Percentiles rank a stretch among this genome's conserved stretches.
Evolutionary conservation across 2,329 filamentous ascomycete genomes (phyloP).

Genomic region (Annulohypoxylon truncatum): DNA sequence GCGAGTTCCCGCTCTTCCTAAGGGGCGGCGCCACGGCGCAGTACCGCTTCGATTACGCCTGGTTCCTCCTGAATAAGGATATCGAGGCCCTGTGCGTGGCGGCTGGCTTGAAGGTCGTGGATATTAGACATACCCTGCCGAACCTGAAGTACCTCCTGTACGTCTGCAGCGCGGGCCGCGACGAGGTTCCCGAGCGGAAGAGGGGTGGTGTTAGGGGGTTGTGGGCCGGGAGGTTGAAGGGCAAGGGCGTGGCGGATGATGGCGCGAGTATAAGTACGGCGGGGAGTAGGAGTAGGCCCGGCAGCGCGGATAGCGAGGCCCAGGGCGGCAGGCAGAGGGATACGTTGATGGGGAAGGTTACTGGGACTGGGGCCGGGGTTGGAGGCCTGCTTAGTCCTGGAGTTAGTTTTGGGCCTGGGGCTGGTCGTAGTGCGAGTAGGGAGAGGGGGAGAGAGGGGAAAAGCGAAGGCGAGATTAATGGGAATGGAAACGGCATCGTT

Average conservation of each 20-base stretch:
- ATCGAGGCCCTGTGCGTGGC: constrained; percentile 77
- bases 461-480: background rate
- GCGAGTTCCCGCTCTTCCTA: constrained; percentile 84
- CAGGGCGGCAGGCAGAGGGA: constrained; percentile 54
- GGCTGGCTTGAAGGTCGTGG: constrained; percentile 82
- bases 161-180: constrained; percentile 82
- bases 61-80: constrained; percentile 96
- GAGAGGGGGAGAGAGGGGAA: too few species aligned
- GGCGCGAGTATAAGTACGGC: constrained; percentile 54
- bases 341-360: constrained; percentile 55
- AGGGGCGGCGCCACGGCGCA: constrained; percentile 73
- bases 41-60: constrained; percentile 94
- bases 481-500: constrained; percentile 38
- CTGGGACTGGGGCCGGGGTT: constrained; percentile 27
- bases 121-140: constrained; percentile 90
- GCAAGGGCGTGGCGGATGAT: constrained; percentile 50
- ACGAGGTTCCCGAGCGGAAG: constrained; percentile 71
- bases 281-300: constrained; percentile 50
- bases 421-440: background rate
- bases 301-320: constrained; percentile 50
- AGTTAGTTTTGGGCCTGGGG: background rate
- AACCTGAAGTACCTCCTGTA: constrained; percentile 95
- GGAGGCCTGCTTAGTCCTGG: background rate
- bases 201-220: constrained; percentile 70
- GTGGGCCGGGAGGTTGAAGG: constrained; percentile 61